A percentile compares a stretch with the other conserved stretches of the same genome.
These are phyloP conservation scores for Apophysomyces ossiformis DNA, from an alignment of 371 early-diverging fungal species.

Conservation along the genomic window DNA sequence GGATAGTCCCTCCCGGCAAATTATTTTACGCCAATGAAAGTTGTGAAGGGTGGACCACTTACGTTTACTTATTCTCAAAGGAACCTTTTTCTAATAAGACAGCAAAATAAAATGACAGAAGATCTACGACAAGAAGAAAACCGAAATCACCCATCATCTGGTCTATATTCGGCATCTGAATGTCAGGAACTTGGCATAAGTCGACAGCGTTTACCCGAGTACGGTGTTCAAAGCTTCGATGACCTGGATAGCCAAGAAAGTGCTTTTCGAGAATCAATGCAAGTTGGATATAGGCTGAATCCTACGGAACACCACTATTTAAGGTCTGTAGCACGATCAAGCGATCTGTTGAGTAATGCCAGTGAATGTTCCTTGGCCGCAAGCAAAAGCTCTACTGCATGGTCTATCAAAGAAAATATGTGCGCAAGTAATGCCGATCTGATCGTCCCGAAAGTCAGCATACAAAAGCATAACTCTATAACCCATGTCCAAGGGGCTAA, in stretches of 20 bases:
- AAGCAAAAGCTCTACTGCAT: slow-evolving; percentile 5
- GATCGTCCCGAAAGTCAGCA: slow-evolving; percentile 13
- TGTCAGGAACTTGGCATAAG: not conserved
- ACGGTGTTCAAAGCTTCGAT: slow-evolving; percentile 14
- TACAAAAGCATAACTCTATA: not conserved
- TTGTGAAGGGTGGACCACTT: no score
- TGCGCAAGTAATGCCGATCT: slow-evolving; percentile 14
- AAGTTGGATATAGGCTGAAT: not conserved
- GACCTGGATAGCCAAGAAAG: slow-evolving; percentile 9
- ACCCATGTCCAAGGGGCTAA: slow-evolving; percentile 21
- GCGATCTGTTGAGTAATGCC: slow-evolving; percentile 2
- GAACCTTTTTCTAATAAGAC: no score
- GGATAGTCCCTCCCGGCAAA: no score
- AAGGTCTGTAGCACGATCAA: not conserved
- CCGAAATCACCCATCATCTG: not conserved
- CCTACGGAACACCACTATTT: not conserved
- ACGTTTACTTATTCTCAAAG: no score
- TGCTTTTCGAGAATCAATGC: slow-evolving; percentile 6
- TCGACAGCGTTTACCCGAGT: not conserved
- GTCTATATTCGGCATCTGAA: not conserved
- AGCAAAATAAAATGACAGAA: not conserved
- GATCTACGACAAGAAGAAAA: not conserved
- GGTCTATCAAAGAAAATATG: slow-evolving; percentile 10
- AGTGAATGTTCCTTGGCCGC: not conserved
- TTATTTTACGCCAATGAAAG: no score